Base-by-base conservation (phyloP, 768 basidiomycete species). In the Dioszegia hungarica region DNA sequence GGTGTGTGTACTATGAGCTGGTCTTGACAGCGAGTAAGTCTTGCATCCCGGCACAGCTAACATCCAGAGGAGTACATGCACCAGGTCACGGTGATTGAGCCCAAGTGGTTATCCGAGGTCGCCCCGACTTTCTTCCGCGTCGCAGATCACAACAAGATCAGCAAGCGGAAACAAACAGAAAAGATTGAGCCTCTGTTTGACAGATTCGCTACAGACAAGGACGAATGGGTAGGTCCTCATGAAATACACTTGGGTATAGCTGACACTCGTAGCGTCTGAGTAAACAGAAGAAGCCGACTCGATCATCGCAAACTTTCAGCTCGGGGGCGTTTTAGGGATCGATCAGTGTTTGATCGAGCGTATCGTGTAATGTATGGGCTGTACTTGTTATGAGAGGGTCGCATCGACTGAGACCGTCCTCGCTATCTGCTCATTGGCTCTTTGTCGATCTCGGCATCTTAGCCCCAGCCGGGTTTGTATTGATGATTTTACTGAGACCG, bases 81-180 rank as follows among this genome's bases (percentile, higher is more conserved):
- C 57, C 71, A 73, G 56, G 70, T 98, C 40, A 94, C 91, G 0
- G 89, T 90, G 0, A 83, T 99, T 58, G 95, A 99, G 73, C 94
- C 95, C 3, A 95, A 95, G 75, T 99, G 94, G 95, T 84, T 98
- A 8, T 89, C 92, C 17, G 93, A 99, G 70, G 92, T 94, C 22
- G 95, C 94, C 6, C 94, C 95, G 1, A 91, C 93, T 59, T 97
- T 95, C 82, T 99, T 98, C 86, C 90, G 89, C 77, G 91, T 99
- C 40, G 92, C 94, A 2, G 95, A 98, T 76, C 88, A 85, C 51
- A 93, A 92, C 79, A 97, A 95, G 78, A 94, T 98, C 79, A 69
- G 70, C 92, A 73, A 70, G 46, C 46, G 68, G 33, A 73, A 70
- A 43, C 62, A 61, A 9, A 60, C 61, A 3, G 70, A 73, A 53